These are phyloP conservation scores for Silene conica DNA, from an alignment of 148 eudicot species.

Conservation along the genomic window DNA sequence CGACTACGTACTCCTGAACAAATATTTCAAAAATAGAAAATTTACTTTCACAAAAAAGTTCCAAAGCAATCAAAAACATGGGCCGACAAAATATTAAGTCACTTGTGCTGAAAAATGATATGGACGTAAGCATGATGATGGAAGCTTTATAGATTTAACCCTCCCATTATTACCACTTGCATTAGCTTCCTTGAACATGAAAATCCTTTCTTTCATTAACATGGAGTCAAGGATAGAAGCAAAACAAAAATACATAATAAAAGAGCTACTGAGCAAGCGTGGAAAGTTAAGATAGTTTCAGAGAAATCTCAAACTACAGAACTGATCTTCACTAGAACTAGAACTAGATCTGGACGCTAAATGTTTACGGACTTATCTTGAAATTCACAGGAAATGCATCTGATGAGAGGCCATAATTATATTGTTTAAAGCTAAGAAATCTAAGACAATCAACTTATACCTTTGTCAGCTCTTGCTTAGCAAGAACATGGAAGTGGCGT, in stretches of 20 bases:
- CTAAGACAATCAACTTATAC: constrained; percentile 28
- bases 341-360: background rate
- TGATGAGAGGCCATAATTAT: background rate
- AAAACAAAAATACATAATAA: background rate
- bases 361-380: background rate
- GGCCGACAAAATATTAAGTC: background rate
- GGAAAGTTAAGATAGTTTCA: background rate
- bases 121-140: constrained; percentile 1
- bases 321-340: background rate
- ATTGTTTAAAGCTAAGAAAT: constrained; percentile 5
- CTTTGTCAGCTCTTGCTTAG: constrained; percentile 98
- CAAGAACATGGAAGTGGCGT: constrained; percentile 97
- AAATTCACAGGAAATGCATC: background rate
- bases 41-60: background rate
- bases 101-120: constrained; percentile 1
- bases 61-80: constrained; percentile 1
- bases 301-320: background rate
- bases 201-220: background rate
- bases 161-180: background rate
- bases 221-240: background rate
- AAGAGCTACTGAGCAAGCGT: background rate
- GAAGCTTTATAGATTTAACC: background rate
- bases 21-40: background rate
- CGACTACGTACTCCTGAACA: constrained; percentile 81
- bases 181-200: background rate